Percentiles rank a stretch among this genome's conserved stretches.
Conservation (phyloP, 2,329 filamentous ascomycete species). For the Gremmenia infestans region DNA sequence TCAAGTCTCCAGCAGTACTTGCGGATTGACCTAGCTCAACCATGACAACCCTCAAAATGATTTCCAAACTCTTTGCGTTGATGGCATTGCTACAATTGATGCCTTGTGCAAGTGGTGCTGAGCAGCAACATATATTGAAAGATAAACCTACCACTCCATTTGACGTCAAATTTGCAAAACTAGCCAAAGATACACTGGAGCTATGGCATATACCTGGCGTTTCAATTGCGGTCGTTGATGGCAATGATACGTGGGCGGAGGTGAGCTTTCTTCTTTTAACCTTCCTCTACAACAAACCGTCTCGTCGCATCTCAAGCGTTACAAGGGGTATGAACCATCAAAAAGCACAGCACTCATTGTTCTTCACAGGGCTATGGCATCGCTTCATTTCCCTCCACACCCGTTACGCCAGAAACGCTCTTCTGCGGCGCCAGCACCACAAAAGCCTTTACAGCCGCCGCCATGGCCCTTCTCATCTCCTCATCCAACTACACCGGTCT, state of each 20-base stretch:
- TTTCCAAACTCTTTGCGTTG: neutral
- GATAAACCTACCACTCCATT: slow-evolving; percentile 11
- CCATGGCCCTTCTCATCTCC: slow-evolving; percentile 42
- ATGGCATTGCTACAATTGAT: neutral
- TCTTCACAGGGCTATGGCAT: slow-evolving; percentile 35
- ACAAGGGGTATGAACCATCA: neutral
- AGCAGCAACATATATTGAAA: slow-evolving; percentile 8
- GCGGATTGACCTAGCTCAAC: neutral
- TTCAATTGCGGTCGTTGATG: slow-evolving; percentile 44
- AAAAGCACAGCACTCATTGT: neutral
- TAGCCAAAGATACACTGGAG: slow-evolving; percentile 31
- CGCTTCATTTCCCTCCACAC: slow-evolving; percentile 33
- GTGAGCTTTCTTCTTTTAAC: slow-evolving; percentile 26
- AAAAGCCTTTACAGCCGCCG: slow-evolving; percentile 49
- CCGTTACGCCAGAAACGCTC: slow-evolving; percentile 43
- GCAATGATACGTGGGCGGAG: slow-evolving; percentile 37
- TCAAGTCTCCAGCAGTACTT: too few species aligned
- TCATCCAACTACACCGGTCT: slow-evolving; percentile 34
- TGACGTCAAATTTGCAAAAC: slow-evolving; percentile 14
- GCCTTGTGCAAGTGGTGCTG: neutral
- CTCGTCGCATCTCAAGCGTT: neutral
- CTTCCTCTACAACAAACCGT: slow-evolving; percentile 4
- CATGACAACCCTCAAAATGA: neutral
- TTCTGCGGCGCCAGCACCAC: slow-evolving; percentile 53
- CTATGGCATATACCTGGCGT: slow-evolving; percentile 46